Percentiles rank a stretch among this genome's conserved stretches.
These are phyloP conservation scores for Corniculantispora saksenae DNA, from an alignment of 2,329 filamentous ascomycete species.

Conservation along the genomic window DNA sequence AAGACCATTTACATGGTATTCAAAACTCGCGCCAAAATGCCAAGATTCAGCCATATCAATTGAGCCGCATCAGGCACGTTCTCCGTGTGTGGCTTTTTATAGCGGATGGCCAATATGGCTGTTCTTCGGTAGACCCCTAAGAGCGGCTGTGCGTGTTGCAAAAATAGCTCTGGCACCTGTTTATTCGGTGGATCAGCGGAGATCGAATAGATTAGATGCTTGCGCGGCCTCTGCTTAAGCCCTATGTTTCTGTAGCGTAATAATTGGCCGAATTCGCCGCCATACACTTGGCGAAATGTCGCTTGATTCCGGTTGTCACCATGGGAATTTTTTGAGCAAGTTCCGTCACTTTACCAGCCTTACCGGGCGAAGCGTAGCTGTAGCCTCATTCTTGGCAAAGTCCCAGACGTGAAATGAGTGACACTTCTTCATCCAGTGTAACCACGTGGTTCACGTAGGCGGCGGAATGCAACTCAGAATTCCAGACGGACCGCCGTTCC, in stretches of 20 bases:
- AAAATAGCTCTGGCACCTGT: neutral
- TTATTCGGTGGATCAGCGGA: neutral
- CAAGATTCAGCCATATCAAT: neutral
- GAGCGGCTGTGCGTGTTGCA: neutral
- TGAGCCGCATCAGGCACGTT: neutral
- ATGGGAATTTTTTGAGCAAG: neutral
- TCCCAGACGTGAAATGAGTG: neutral
- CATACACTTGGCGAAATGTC: neutral
- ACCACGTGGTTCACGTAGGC: neutral
- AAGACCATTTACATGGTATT: no score
- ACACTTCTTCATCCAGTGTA: neutral
- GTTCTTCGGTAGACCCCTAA: neutral
- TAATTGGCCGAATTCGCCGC: neutral
- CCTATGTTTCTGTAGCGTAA: neutral
- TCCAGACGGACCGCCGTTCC: neutral
- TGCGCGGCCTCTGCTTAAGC: neutral
- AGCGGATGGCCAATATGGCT: neutral
- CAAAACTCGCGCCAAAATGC: neutral
- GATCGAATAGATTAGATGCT: neutral
- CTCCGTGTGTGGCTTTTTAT: neutral
- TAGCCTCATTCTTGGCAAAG: neutral
- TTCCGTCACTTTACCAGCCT: neutral
- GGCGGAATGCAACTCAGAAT: neutral
- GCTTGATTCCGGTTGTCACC: neutral
- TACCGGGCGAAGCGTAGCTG: neutral